phyloP scores from a whole-genome alignment of 352 stramenopile genomes.

The Hyaloperonospora arabidopsidis region DNA sequence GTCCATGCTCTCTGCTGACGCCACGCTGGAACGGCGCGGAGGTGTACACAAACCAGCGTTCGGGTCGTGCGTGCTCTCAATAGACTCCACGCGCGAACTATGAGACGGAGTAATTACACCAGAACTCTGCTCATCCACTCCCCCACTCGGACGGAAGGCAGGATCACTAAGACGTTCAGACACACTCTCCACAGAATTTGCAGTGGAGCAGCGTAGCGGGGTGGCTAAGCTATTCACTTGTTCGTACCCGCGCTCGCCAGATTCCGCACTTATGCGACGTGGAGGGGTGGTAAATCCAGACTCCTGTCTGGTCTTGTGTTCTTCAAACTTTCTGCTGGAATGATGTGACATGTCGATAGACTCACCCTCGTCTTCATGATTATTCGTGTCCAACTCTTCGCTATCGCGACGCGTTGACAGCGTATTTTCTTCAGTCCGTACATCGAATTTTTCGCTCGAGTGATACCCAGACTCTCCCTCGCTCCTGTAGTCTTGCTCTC shows the following conservation, averaged over 20 bases:
- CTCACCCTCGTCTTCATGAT: constrained; percentile 1
- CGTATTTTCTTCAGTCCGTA: constrained; percentile 1
- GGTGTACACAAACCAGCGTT: constrained; percentile 6
- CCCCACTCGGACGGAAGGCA: neutral
- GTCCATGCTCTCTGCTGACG: constrained; percentile 5
- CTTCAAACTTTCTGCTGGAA: constrained; percentile 3
- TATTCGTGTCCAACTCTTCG: constrained; percentile 5
- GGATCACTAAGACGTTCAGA: neutral
- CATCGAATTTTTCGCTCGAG: constrained; percentile 19
- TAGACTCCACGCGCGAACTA: constrained; percentile 6
- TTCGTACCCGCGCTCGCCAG: constrained; percentile 2
- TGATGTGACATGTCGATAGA: neutral
- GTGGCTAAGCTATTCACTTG: constrained; percentile 1
- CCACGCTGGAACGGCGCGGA: constrained; percentile 7
- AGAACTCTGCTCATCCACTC: neutral
- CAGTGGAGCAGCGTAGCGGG: constrained; percentile 5
- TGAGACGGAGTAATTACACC: constrained; percentile 9
- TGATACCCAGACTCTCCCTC: constrained; percentile 1
- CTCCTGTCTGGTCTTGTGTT: neutral
- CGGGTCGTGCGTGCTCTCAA: constrained; percentile 9
- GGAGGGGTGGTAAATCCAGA: constrained; percentile 1
- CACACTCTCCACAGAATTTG: constrained; percentile 1
- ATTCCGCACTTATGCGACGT: constrained; percentile 7
- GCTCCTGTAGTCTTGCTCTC: constrained; percentile 8
- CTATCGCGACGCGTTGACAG: constrained; percentile 2